Evolutionary conservation across 345 rosid species (phyloP), one percentile per base, ranked within the genome.

Genomic region (Nasturtium officinale): DNA sequence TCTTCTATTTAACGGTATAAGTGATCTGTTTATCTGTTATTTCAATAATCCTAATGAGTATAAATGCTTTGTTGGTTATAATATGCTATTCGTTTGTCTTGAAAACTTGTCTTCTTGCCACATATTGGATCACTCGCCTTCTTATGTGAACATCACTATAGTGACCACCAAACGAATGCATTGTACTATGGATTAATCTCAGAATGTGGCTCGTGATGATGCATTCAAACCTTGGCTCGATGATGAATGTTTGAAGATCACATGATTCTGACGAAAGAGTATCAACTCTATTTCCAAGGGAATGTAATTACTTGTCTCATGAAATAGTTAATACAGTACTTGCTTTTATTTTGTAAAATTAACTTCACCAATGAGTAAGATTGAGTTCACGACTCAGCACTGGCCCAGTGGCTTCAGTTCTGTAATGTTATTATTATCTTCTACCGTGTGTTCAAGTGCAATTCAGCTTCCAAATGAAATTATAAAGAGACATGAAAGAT

Each of bases 1-100:
- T 86, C 85, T 92, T 69, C 72, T 88, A 90, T 82, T 56, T 92
- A 79, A 51, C 73, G 83, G 98, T 88, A 76, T 46, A 81, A 82
- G 20, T n/a, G 59, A 43, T 51, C 4, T 47, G 15, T 62, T 54
- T 60, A 47, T 11, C 9, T 20, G 6, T 20, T 23, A 29, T 50
- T 20, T 61, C 18, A 15, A 20, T 43, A 26, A 0, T 40, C 9
- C 12, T 47, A 8, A 21, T 7, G 40, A 32, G 28, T 67, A 25
- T 11, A 25, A 7, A 16, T 25, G n/a, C 16, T 37, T 16, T n/a
- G 8, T 65, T 35, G 28, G 12, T 17, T 11, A 26, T 9, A 5
- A 17, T 30, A 40, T 32, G 52, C 47, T 17, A 25, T 10, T 38
- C 25, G 26, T 9, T 28, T 30, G 23, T 5, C 57, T 2, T 37